These are phyloP conservation scores for Apodospora peruviana DNA, from an alignment of 495 filamentous ascomycete species.

Conservation along the genomic window DNA sequence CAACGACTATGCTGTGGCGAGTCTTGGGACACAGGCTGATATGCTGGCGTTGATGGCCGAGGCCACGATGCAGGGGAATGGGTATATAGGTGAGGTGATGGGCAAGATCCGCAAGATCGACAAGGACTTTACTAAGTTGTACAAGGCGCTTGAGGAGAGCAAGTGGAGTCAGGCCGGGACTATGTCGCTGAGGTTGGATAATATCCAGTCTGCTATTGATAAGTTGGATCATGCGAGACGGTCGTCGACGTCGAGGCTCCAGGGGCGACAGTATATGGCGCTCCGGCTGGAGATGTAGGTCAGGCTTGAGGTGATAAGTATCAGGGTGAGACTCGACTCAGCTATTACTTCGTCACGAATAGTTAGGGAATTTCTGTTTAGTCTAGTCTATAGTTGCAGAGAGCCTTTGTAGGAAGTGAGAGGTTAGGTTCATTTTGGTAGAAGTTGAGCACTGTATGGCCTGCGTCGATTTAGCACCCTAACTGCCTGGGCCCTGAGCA, in stretches of 20 bases:
- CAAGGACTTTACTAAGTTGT: not conserved
- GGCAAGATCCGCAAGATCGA: not conserved
- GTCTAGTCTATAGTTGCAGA: too few relatives aligned
- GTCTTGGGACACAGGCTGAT: not conserved
- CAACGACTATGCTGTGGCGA: not conserved
- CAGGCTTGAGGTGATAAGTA: too few relatives aligned
- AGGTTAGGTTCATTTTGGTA: too few relatives aligned
- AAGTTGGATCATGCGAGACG: not conserved
- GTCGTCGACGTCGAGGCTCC: not conserved
- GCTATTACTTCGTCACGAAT: too few relatives aligned
- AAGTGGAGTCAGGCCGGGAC: not conserved
- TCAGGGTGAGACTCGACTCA: too few relatives aligned
- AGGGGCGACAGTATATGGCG: not conserved
- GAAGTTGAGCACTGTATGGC: too few relatives aligned
- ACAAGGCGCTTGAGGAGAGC: not conserved
- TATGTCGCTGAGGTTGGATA: not conserved
- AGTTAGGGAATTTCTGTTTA: too few relatives aligned
- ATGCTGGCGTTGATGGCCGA: not conserved
- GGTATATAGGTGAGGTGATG: not conserved
- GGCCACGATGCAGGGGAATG: not conserved
- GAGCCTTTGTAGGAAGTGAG: too few relatives aligned
- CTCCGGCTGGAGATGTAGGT: not conserved
- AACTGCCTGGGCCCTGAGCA: too few relatives aligned
- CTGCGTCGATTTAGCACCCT: too few relatives aligned
- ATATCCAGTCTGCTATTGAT: not conserved